phyloP scores from a whole-genome alignment of 768 basidiomycete species.

The Pleurotus ostreatus region DNA sequence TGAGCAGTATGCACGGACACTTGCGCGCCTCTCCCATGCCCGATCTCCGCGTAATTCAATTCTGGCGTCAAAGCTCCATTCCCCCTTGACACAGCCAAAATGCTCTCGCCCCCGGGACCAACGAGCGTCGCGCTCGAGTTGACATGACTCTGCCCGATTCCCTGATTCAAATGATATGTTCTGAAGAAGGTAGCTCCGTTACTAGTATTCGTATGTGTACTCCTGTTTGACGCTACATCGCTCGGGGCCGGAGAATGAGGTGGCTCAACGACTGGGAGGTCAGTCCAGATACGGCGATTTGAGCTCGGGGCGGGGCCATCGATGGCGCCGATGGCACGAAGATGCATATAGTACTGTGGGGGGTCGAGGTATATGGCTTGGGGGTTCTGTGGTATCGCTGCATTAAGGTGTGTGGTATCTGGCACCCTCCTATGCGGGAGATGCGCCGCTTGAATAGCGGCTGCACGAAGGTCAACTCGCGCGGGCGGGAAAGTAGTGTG shows the following conservation, averaged over 20 bases:
- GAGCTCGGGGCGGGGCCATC: slow-evolving; percentile 32
- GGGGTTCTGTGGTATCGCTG: slow-evolving; percentile 17
- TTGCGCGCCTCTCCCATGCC: slow-evolving; percentile 58
- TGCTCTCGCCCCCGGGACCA: slow-evolving; percentile 21
- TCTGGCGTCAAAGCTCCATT: slow-evolving; percentile 68
- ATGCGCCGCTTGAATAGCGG: background rate
- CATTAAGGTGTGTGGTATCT: slow-evolving; percentile 14
- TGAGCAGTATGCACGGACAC: slow-evolving; percentile 10
- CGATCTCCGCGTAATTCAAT: slow-evolving; percentile 72
- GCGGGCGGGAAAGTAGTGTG: background rate
- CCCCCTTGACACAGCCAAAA: slow-evolving; percentile 29
- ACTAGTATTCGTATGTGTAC: slow-evolving; percentile 47
- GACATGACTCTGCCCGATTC: slow-evolving; percentile 1
- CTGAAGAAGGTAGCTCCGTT: slow-evolving; percentile 59
- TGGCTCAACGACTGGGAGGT: slow-evolving; percentile 57
- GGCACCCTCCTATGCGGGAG: slow-evolving; percentile 10
- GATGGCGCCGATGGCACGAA: slow-evolving; percentile 20
- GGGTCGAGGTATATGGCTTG: slow-evolving; percentile 3
- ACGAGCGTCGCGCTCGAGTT: slow-evolving; percentile 5
- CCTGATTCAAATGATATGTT: slow-evolving; percentile 35
- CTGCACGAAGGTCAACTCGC: background rate
- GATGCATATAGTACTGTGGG: background rate
- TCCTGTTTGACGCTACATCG: slow-evolving; percentile 55
- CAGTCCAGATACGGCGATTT: background rate
- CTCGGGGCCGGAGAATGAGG: slow-evolving; percentile 57